Evolutionary conservation across 1,284 basidiomycete species (phyloP), one percentile per base, ranked within the genome.

Genomic region (Baeospora myosura): DNA sequence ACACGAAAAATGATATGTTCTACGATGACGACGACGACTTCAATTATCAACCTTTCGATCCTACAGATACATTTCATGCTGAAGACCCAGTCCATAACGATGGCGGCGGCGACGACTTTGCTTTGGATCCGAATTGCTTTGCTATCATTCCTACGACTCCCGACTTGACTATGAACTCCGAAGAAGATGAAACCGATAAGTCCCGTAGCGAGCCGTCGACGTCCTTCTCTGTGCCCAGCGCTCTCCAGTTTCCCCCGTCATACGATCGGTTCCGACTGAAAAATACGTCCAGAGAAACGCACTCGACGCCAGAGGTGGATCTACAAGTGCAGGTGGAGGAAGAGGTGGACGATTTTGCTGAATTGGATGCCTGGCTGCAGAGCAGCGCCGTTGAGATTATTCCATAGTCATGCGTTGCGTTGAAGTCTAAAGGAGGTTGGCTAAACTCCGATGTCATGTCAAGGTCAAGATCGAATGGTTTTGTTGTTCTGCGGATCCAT

Each of bases 301-400:
- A 20, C 33, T 16, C 14, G 17, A 18, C 29, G 18, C 16, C 18
- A 22, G 33, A 25, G 16, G 31, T 34, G 32, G 18, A 17, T 5
- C 25, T 30, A 33, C 17, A 21, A 26, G 16, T 30, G 26, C 29
- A 35, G 30, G 38, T 41, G 14, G 47, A 41, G 21, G 47, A 53
- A 5, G 52, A 55, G 14, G 52, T 59, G 30, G 60, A 70, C 22
- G 59, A 64, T 28, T 65, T 71, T 42, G 66, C 61, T 10, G 66
- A 66, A 44, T 53, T 72, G 24, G 69, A 72, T 43, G 64, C 61
- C 36, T 73, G 69, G 68, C 53, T 74, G 52, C 57, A 65, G 21
- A 71, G 68, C 46, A 68, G 61, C 12, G 62, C 63, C 8, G 67
- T 69, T 0, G 61, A 67, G 33, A 65, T 71, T 32, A 38, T 68